Base-by-base conservation (phyloP, 176 grass and related monocot species). In the Chloris gayana region DNA sequence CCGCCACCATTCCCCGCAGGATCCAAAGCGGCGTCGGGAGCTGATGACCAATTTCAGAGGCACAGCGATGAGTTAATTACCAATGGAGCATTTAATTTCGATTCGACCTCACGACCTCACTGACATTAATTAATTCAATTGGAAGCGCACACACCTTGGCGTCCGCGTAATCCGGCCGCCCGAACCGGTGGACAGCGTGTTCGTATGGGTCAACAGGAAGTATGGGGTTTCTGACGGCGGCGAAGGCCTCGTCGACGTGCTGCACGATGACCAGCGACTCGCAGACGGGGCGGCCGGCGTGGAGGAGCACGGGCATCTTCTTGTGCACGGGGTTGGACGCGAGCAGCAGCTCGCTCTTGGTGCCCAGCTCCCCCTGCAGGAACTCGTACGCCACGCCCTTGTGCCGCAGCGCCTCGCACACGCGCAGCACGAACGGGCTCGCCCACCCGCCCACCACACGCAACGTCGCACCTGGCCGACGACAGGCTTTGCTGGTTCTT, bases 221-320 rank as follows among this genome's bases (percentile, higher is more conserved):
- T 0, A 63, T 4, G 26, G 60, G 3, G 15, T 11, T 11, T 14
- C 35, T 6, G 5, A 2, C 0, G 4, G 14, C 25, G 4, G 87
- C 24, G 58, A 80, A 95, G 9, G 73, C 81, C 3, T 92, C 93
- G 1, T 95, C 93, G 60, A 95, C 25, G 79, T 95, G 92, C 3
- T 77, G 0, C 25, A 95, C 19, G 75, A 92, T 90, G 82, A 80
- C 0, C 64, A 92, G 79, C 7, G 93, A 95, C 70, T 92, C 93
- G 75, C 42, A 74, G 14, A 92, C 5, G 22, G 64, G 25, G 21
- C 47, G 76, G 19, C 87, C 85, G 49, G 3, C 65, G 74, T 95
- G 90, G 59, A 96, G 34, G 39, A 96, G 84, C 0, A 96, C 85
- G 1, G 93, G 93, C 49, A 95, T 45, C 72, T 92, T 92, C 87